Evolutionary conservation across 768 basidiomycete genomes (phyloP), one percentile per base, ranked within the genome.

Genomic region (Tricholoma hemisulphureum): DNA sequence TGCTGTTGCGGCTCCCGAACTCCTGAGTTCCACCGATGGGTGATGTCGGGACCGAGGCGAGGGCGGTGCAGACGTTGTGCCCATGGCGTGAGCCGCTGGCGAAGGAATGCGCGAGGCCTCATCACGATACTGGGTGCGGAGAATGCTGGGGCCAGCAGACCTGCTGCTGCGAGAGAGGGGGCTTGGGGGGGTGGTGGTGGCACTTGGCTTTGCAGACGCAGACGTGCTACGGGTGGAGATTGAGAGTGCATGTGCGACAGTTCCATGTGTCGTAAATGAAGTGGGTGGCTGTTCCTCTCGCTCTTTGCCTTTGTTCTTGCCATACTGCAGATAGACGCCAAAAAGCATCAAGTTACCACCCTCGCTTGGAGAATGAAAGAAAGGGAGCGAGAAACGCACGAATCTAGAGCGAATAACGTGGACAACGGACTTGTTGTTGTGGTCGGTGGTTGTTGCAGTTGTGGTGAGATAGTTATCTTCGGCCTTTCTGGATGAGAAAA

Each of bases 391-490:
- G 26, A 39, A 45, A 79, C 82, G 65, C 62, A 85, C 83, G 63
- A 85, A 83, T 70, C 84, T 78, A 64, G 84, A 84, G 65, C 84
- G 81, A 52, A 85, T 82, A 65, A 82, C 82, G 58, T 80, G 75
- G 26, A 83, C 77, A 56, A 85, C 81, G 28, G 82, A 80, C 69
- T 72, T 80, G 65, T 81, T 75, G 39, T 59, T 53, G 43, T 58
- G 53, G 48, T 61, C 61, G 29, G 61, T 56, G 29, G 63, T 55
- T 35, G 61, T 60, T 34, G 43, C 20, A 21, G 6, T 43, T 21
- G 69, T 63, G 31, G 70, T 63, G 50, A 71, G 57, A 58, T 71
- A 65, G 63, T 73, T 74, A 62, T 74, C 74, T 65, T 78, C 76
- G 41, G 72, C 62, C 69, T 78, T 82, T 71, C 75, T 72, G 66